Conservation (phyloP, 495 filamentous ascomycete species). For the Bombardia bombarda region DNA sequence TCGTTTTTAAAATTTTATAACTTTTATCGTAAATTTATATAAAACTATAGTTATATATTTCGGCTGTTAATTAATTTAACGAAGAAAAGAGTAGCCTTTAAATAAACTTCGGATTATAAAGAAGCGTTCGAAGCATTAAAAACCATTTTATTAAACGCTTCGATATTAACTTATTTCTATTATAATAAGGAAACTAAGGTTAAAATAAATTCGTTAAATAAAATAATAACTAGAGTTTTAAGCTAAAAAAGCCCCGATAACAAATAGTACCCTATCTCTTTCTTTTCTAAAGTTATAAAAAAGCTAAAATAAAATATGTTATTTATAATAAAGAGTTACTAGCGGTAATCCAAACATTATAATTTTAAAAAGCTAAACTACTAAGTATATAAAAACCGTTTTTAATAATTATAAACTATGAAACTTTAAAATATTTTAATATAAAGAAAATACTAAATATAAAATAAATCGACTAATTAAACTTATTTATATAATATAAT, state of each 20-base stretch:
- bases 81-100: background rate
- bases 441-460: background rate
- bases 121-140: background rate
- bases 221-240: background rate
- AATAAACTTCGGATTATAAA: background rate
- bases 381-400: background rate
- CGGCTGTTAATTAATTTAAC: background rate
- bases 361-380: background rate
- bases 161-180: background rate
- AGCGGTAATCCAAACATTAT: background rate
- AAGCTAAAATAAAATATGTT: background rate
- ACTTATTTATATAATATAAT: no score
- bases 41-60: background rate
- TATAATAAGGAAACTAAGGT: background rate
- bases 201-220: background rate
- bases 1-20: background rate
- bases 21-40: background rate
- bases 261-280: background rate
- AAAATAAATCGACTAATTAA: background rate
- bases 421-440: background rate
- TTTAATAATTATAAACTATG: background rate
- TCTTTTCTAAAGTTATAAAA: background rate
- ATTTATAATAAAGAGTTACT: background rate
- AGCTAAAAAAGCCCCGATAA: background rate
- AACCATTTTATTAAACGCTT: background rate